Evolutionary conservation across 208 protist genomes (phyloP), one percentile per base, ranked within the genome.

Genomic region (Wallacemonas rigidus): DNA sequence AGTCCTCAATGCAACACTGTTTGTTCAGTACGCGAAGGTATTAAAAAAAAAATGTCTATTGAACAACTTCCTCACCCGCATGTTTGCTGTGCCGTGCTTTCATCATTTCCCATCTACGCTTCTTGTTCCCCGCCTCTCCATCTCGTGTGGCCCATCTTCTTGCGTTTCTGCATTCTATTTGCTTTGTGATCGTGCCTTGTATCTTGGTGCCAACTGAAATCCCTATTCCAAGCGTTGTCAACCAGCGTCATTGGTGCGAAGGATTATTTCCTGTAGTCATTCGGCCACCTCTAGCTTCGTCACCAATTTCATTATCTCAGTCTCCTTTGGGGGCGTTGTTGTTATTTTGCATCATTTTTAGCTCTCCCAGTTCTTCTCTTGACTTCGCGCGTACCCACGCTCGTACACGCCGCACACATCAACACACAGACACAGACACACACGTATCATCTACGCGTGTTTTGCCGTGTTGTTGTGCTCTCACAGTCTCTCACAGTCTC

Each of bases 241-340:
- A 50, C 45, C 45, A 50, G 45, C 26, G 62, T 15, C 8, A 17
- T n/a, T 6, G 45, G 45, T 12, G 12, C 45, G 1, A 26, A 26
- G 26, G 26, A 8, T 72, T 64, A 14, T 72, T 61, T 72, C 57
- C 3, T 47, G 57, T 50, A 50, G 45, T 50, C 12, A 50, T 50
- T 50, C 12, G 45, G 8, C 12, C 45, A 50, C 12, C 45, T 50
- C 6, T 50, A 50, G 12, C 12, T 50, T 50, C 45, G 6, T 50
- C 45, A 50, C 45, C 35, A 26, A n/a, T 11, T 6, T 71, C 8
- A 15, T 62, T 71, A 50, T 50, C 45, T 50, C 26, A 26, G 26
- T 26, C 45, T 12, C 45, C 6, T 50, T 50, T 50, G 8, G 1
- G 26, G 26, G 26, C 26, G 26, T 26, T 26, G 45, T 50, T 50